phyloP scores from a whole-genome alignment of 768 basidiomycete genomes.

The Butyriboletus loyo region DNA sequence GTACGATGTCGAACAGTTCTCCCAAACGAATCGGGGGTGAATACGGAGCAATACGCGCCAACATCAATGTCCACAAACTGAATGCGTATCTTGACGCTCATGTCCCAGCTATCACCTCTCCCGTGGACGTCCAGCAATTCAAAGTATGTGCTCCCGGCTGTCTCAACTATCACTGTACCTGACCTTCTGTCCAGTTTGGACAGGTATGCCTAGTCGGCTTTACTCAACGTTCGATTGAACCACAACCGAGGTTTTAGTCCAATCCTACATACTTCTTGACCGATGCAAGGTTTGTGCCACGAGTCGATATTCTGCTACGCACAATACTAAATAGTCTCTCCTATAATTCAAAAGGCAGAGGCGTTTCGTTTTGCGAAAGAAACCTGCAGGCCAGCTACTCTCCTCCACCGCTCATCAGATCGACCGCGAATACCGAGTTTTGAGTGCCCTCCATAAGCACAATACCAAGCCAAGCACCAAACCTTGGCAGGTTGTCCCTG shows the following conservation, averaged over 20 bases:
- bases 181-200: slow-evolving; percentile 59
- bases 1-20: slow-evolving; percentile 20
- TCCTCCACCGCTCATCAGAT: slow-evolving; percentile 93
- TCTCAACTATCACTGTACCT: not conserved
- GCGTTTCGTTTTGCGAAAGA: slow-evolving; percentile 87
- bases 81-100: slow-evolving; percentile 61
- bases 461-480: slow-evolving; percentile 55
- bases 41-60: slow-evolving; percentile 69
- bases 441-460: slow-evolving; percentile 72
- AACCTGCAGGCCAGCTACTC: slow-evolving; percentile 83
- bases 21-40: slow-evolving; percentile 65
- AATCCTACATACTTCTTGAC: slow-evolving; percentile 96
- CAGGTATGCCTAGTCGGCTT: slow-evolving; percentile 52
- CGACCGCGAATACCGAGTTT: slow-evolving; percentile 86
- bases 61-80: slow-evolving; percentile 60
- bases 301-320: not conserved
- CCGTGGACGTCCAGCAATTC: slow-evolving; percentile 88
- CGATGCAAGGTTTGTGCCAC: slow-evolving; percentile 56
- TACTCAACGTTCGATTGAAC: not conserved
- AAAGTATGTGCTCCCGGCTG: slow-evolving; percentile 53
- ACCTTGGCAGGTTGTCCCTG: slow-evolving; percentile 60
- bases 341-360: slow-evolving; percentile 38
- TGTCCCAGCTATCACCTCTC: slow-evolving; percentile 54
- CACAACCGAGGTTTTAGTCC: slow-evolving; percentile 49
- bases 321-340: slow-evolving; percentile 2